These are phyloP conservation scores for Brasilioporus rufonigricans DNA, from an alignment of 768 basidiomycete genomes.

Conservation along the genomic window DNA sequence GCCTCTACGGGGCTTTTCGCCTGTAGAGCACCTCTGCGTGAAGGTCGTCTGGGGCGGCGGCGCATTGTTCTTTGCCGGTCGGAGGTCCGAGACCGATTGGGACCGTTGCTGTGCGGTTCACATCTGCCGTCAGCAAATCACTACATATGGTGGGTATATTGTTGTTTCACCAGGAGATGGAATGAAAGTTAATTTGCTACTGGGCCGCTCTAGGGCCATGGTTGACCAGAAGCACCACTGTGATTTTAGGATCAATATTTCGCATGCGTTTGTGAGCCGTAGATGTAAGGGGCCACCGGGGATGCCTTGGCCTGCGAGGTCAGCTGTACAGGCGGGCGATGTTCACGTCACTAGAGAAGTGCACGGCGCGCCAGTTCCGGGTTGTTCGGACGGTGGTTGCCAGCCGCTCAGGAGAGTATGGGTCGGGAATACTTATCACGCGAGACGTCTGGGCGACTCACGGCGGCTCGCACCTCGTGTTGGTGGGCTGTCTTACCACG, in stretches of 20 bases:
- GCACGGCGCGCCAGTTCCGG: neutral
- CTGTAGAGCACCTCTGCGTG: neutral
- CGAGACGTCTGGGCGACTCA: too few relatives aligned
- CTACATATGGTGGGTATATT: constrained; percentile 8
- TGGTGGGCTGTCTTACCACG: constrained; percentile 5
- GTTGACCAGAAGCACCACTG: neutral
- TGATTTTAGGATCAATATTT: neutral
- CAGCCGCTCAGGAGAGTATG: neutral
- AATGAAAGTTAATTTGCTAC: constrained; percentile 22
- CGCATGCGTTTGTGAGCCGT: neutral
- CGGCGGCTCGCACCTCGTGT: too few relatives aligned
- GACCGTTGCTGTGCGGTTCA: constrained; percentile 10
- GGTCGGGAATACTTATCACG: neutral
- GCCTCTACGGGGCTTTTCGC: neutral
- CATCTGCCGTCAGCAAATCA: constrained; percentile 19
- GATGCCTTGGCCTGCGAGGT: neutral
- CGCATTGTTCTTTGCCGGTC: constrained; percentile 3
- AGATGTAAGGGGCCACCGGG: neutral
- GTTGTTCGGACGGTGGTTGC: neutral
- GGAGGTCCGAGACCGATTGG: neutral
- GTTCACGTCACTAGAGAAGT: neutral
- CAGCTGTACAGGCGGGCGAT: neutral
- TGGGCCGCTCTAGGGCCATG: constrained; percentile 16
- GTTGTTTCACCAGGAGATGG: constrained; percentile 19
- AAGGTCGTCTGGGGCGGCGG: neutral